phyloP scores from a whole-genome alignment of 805 yeast species.

The Candida maltosa region DNA sequence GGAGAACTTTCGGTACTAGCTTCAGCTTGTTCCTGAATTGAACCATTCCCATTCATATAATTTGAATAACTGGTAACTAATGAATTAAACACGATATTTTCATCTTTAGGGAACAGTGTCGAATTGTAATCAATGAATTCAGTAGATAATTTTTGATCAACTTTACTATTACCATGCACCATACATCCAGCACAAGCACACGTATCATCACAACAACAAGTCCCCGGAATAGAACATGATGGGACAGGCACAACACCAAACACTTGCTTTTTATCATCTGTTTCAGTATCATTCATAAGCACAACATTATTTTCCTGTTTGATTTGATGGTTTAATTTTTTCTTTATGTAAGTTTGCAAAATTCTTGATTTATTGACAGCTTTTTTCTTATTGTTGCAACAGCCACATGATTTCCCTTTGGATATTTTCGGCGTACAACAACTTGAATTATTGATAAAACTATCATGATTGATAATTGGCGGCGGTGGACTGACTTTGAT shows the following conservation, averaged over 20 bases:
- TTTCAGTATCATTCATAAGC: neutral
- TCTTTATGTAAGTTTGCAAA: constrained; percentile 27
- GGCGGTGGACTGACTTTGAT: constrained; percentile 14
- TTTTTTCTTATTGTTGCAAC: constrained; percentile 24
- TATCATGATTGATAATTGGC: constrained; percentile 24
- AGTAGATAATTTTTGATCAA: constrained; percentile 7
- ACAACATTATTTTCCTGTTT: constrained; percentile 1
- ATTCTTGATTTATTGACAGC: constrained; percentile 34
- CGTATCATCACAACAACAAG: constrained; percentile 34
- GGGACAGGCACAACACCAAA: constrained; percentile 25
- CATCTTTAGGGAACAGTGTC: neutral
- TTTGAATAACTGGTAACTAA: too few relatives aligned
- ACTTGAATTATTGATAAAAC: constrained; percentile 30
- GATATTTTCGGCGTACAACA: constrained; percentile 28
- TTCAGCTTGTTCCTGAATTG: too few relatives aligned
- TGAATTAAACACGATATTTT: neutral
- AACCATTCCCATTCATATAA: too few relatives aligned
- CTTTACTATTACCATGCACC: constrained; percentile 24
- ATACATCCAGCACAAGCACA: constrained; percentile 38
- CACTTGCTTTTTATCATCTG: neutral
- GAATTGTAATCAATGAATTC: neutral
- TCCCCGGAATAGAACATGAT: constrained; percentile 32
- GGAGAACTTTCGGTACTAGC: constrained; percentile 1
- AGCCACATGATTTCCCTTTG: constrained; percentile 23
- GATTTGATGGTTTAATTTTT: constrained; percentile 10